Base-by-base conservation (phyloP, 345 rosid species). In the Populus deltoides region DNA sequence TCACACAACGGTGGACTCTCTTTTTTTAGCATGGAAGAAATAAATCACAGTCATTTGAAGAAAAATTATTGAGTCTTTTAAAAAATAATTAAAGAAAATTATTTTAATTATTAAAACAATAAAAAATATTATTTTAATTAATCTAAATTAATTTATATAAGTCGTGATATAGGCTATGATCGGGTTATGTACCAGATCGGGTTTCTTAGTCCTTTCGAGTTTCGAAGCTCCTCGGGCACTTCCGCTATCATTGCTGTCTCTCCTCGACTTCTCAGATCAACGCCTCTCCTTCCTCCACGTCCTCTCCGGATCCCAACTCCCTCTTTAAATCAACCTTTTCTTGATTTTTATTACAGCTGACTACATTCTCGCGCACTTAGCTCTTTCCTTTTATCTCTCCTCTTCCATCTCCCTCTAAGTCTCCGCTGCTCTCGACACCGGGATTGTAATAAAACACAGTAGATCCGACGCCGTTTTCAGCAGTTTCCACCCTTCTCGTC, bases 381-480 rank as follows among this genome's bases (percentile, higher is more conserved):
- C 65, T 3, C 15, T 59, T 59, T 59, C 29, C 29, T 24, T 31
- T 10, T 4, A 35, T 17, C 20, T 8, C 29, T 5, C 18, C 51
- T 72, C 75, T 69, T 6, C 72, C 18, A 22, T 29, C 66, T n/a
- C 55, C 22, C 47, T 31, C 35, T 11, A 66, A 0, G 74, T 57
- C 36, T 47, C 53, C 79, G 75, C 71, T 78, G 72, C 73, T 25
- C 49, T 25, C 0, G 36, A n/a, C 65, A 3, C 65, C 11, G 29
- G 2, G 65, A 59, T 24, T 59, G 29, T 59, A 13, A 47, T 47
- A 25, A 68, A 55, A 49, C 25, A 67, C 18, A 57, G 24, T 59
- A 55, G 78, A 75, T 78, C 83, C 76, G 82, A 39, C 83, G 67
- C 53, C 72, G 72, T 80, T 71, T 59, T 43, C 6, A 11, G 45